Evolutionary conservation across 1,139 yeast genomes (phyloP).

Genomic region (Pneumocystis murina): DNA sequence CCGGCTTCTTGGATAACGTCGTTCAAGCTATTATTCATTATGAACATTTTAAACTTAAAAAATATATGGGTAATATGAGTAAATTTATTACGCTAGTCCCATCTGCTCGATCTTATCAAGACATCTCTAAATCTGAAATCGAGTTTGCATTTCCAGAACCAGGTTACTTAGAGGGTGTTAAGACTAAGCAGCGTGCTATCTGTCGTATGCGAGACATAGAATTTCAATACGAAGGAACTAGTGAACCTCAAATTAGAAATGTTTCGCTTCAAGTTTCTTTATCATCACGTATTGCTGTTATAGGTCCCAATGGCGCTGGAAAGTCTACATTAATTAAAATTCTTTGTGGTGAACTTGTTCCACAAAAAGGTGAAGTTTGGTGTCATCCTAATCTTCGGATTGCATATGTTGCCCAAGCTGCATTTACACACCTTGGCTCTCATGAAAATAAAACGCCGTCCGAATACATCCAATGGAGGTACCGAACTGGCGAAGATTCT

Average conservation of each 20-base stretch:
- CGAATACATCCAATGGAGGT: constrained; percentile 99
- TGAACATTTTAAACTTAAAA: constrained; percentile 85
- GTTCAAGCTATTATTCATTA: constrained; percentile 95
- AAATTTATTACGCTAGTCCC: constrained; percentile 86
- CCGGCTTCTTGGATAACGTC: constrained; percentile 87
- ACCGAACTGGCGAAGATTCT: constrained; percentile 99
- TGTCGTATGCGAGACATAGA: constrained; percentile 80
- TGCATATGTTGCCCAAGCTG: constrained; percentile 99
- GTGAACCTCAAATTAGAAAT: constrained; percentile 61
- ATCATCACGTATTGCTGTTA: constrained; percentile 97
- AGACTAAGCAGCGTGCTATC: constrained; percentile 86
- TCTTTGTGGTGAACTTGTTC: constrained; percentile 97
- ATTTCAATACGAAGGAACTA: constrained; percentile 78
- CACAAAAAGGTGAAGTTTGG: constrained; percentile 96
- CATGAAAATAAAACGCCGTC: constrained; percentile 99
- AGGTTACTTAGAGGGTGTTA: constrained; percentile 89
- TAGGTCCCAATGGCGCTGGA: constrained; percentile 99
- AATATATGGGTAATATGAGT: constrained; percentile 89
- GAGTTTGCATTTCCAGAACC: constrained; percentile 99
- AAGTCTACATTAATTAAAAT: constrained; percentile 83
- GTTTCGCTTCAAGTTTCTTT: constrained; percentile 80
- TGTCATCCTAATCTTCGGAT: constrained; percentile 99
- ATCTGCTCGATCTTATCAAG: constrained; percentile 90
- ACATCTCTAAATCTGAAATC: constrained; percentile 83
- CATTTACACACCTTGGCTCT: constrained; percentile 96